These are phyloP conservation scores for Aspergillus biplanus DNA, from an alignment of 495 filamentous ascomycete species.

Conservation along the genomic window DNA sequence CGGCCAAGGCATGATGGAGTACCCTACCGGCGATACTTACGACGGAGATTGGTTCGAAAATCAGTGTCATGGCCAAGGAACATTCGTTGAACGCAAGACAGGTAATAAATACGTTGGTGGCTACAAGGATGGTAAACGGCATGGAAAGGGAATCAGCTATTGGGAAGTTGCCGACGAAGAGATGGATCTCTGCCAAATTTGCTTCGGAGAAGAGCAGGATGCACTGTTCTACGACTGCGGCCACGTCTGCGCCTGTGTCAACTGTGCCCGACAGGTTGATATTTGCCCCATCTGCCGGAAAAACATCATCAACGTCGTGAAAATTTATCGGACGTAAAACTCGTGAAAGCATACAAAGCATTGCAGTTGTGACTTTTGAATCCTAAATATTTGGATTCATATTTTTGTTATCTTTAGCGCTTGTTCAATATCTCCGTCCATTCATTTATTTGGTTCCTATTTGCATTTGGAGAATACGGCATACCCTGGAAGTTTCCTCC, in stretches of 20 bases:
- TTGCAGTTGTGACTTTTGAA: neutral
- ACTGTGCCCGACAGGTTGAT: conserved; percentile 65
- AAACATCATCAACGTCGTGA: conserved; percentile 60
- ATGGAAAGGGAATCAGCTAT: conserved; percentile 65
- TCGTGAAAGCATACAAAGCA: neutral
- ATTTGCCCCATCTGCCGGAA: conserved; percentile 68
- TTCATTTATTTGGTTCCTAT: conserved; percentile 8
- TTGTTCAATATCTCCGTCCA: conserved; percentile 18
- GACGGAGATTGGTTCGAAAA: conserved; percentile 61
- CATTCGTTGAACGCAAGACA: conserved; percentile 58
- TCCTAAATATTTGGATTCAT: neutral
- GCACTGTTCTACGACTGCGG: conserved; percentile 68
- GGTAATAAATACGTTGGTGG: conserved; percentile 68
- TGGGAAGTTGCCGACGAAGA: conserved; percentile 68
- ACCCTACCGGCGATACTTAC: conserved; percentile 66
- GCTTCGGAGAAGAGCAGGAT: conserved; percentile 65
- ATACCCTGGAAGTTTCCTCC: conserved; percentile 26
- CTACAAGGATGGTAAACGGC: conserved; percentile 63
- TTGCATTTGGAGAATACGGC: conserved; percentile 26
- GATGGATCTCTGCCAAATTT: conserved; percentile 64
- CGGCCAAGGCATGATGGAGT: conserved; percentile 61
- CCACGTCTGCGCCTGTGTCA: conserved; percentile 65
- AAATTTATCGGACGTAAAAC: conserved; percentile 55
- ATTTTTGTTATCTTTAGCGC: conserved; percentile 16
- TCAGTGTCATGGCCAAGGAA: conserved; percentile 62